Percentiles rank a stretch among this genome's conserved stretches.
These are phyloP conservation scores for Myxozyma neotropica DNA, from an alignment of 805 yeast genomes.

Conservation along the genomic window DNA sequence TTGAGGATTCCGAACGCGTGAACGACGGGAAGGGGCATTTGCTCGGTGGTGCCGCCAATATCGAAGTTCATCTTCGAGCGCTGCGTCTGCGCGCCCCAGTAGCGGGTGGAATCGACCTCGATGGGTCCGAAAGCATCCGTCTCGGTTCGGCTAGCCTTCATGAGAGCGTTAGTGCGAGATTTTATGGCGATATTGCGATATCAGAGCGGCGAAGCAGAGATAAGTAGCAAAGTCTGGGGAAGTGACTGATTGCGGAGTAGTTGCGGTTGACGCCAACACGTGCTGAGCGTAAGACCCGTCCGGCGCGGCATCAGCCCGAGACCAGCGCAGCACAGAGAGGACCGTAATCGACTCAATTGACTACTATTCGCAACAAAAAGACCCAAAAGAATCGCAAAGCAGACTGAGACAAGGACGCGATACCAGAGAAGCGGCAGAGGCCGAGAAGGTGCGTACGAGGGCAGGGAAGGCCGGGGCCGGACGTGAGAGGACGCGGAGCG, in stretches of 20 bases:
- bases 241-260: neutral
- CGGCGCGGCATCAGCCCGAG: neutral
- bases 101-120: conserved; percentile 80
- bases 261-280: neutral
- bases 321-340: no score
- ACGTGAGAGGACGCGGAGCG: conserved; percentile 4
- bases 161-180: neutral
- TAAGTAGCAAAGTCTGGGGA: neutral
- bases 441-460: conserved; percentile 10
- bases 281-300: neutral
- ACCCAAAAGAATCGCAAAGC: neutral
- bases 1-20: conserved; percentile 91
- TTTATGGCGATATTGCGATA: no score
- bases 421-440: neutral
- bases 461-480: neutral
- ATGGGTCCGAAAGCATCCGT: conserved; percentile 97
- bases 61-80: conserved; percentile 91
- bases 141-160: conserved; percentile 60
- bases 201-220: neutral
- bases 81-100: conserved; percentile 98
- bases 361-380: neutral
- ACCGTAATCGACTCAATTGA: neutral
- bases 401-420: neutral
- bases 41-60: conserved; percentile 90
- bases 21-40: conserved; percentile 88